Evolutionary conservation across 1,139 yeast genomes (phyloP).

Genomic region (Trichomonascaceae sp.): DNA sequence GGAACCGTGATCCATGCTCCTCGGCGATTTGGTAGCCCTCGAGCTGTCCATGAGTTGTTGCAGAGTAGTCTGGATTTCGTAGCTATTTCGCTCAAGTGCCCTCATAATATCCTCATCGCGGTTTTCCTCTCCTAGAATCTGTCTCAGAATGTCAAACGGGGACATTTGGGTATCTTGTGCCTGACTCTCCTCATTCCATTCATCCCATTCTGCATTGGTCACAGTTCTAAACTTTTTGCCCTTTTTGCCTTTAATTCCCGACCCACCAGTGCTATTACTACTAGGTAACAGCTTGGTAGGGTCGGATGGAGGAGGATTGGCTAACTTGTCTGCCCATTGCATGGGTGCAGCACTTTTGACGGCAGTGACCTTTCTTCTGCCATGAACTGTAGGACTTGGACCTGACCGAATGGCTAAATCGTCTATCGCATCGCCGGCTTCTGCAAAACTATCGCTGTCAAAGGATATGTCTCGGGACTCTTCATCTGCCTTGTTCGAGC

Average conservation of each 20-base stretch:
- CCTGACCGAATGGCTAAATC: no score
- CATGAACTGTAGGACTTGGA: not conserved
- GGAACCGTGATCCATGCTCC: not conserved
- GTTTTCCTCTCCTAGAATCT: slow-evolving; percentile 19
- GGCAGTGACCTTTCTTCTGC: not conserved
- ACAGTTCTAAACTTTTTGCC: not conserved
- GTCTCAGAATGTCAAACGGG: slow-evolving; percentile 23
- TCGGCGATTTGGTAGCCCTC: not conserved
- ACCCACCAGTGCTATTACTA: not conserved
- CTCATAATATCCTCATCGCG: slow-evolving; percentile 21
- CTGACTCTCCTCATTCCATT: slow-evolving; percentile 5
- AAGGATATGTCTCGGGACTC: not conserved
- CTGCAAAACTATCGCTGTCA: not conserved
- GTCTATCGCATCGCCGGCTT: no score
- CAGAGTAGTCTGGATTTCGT: slow-evolving; percentile 20
- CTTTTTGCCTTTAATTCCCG: not conserved
- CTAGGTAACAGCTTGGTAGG: slow-evolving; percentile 9
- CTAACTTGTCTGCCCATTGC: slow-evolving; percentile 1
- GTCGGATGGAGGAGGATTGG: slow-evolving; percentile 10
- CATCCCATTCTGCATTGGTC: slow-evolving; percentile 1
- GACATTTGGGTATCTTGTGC: slow-evolving; percentile 11
- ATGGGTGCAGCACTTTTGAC: not conserved
- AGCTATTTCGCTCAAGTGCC: slow-evolving; percentile 22
- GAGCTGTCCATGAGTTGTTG: slow-evolving; percentile 13
- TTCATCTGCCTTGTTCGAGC: not conserved